These are phyloP conservation scores for Trichosporon coremiiforme DNA, from an alignment of 1,284 basidiomycete species.

Conservation along the genomic window DNA sequence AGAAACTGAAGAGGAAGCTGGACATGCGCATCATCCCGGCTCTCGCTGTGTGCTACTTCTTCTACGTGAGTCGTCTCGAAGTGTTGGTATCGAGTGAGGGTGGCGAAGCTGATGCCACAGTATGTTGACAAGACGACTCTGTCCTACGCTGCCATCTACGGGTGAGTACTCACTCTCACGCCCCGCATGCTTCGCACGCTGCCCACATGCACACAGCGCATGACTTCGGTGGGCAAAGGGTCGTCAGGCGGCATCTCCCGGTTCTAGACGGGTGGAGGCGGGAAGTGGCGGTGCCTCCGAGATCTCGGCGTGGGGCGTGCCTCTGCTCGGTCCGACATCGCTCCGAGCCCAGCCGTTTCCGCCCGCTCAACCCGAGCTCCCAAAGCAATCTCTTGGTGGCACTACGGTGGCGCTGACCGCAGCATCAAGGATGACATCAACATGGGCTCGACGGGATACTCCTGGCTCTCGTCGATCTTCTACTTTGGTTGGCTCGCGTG, in stretches of 20 bases:
- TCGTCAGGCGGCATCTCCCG: neutral
- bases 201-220: neutral
- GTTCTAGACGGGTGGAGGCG: neutral
- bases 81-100: neutral
- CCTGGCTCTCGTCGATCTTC: conserved; percentile 56
- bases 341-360: neutral
- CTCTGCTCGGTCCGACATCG: neutral
- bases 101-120: conserved; percentile 21
- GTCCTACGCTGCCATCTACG: conserved; percentile 54
- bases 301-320: conserved; percentile 5
- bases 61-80: conserved; percentile 36
- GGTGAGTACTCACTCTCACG: neutral
- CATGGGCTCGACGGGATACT: conserved; percentile 47
- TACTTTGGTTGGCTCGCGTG: conserved; percentile 61
- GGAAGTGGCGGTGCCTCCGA: neutral
- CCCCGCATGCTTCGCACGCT: neutral
- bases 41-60: conserved; percentile 50
- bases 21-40: conserved; percentile 46
- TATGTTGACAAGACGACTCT: conserved; percentile 53
- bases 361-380: too few relatives aligned
- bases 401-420: conserved; percentile 12
- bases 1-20: conserved; percentile 46
- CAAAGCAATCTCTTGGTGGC: neutral
- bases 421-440: conserved; percentile 51
- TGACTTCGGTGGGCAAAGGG: neutral